phyloP scores from a whole-genome alignment of 2,329 filamentous ascomycete genomes.

The Phialocephala subalpina region DNA sequence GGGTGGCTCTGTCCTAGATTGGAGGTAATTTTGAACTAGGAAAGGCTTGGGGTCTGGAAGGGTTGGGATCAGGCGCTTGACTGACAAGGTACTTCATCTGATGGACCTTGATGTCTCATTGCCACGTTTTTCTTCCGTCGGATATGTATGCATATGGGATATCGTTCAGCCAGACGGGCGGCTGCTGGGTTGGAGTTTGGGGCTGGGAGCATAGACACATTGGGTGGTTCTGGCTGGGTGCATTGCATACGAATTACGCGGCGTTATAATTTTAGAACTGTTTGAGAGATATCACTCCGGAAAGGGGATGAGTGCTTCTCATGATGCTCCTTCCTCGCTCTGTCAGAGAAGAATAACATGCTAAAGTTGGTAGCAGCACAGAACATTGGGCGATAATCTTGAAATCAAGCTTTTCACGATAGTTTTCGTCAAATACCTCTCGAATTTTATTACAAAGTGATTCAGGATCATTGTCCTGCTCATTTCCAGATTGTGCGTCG shows the following conservation, averaged over 20 bases:
- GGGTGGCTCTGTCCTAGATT: not conserved
- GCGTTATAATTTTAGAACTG: not conserved
- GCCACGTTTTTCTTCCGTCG: slow-evolving; percentile 11
- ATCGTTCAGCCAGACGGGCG: slow-evolving; percentile 24
- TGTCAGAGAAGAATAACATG: too few species aligned
- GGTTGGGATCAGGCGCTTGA: too few species aligned
- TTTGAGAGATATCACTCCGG: not conserved
- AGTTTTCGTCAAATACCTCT: too few species aligned
- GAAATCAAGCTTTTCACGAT: too few species aligned
- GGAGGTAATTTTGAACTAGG: not conserved
- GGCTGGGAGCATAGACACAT: slow-evolving; percentile 16
- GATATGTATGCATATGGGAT: slow-evolving; percentile 24
- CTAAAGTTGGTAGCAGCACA: too few species aligned
- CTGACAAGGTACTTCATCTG: not conserved
- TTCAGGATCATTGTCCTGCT: too few species aligned
- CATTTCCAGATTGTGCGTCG: too few species aligned
- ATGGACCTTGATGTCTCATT: slow-evolving; percentile 1
- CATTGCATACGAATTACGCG: slow-evolving; percentile 28
- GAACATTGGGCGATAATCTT: too few species aligned
- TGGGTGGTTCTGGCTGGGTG: slow-evolving; percentile 22
- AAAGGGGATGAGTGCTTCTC: not conserved
- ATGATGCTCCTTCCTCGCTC: too few species aligned
- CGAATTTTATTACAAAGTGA: too few species aligned
- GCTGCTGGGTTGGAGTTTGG: slow-evolving; percentile 29
- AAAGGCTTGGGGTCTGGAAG: too few species aligned